A percentile compares a stretch with the other conserved stretches of the same genome.
These are phyloP conservation scores for Pilobolus umbonatus DNA, from an alignment of 192 early-diverging fungal species.

Conservation along the genomic window DNA sequence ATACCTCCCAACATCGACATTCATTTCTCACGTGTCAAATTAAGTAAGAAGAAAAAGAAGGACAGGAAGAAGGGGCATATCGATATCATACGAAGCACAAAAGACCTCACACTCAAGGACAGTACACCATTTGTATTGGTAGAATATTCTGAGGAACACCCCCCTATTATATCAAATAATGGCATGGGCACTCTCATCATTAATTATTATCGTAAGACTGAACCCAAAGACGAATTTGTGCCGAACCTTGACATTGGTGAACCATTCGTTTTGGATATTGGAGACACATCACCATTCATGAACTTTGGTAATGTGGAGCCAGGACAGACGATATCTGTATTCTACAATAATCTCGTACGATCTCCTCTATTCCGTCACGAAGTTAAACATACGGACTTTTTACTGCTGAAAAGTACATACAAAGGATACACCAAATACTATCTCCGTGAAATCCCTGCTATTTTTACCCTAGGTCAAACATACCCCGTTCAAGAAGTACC, in stretches of 20 bases:
- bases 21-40: slow-evolving; percentile 71
- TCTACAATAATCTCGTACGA: slow-evolving; percentile 93
- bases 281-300: slow-evolving; percentile 91
- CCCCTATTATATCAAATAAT: slow-evolving; percentile 83
- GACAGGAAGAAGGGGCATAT: slow-evolving; percentile 63
- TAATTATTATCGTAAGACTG: slow-evolving; percentile 93
- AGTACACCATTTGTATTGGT: slow-evolving; percentile 74
- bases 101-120: slow-evolving; percentile 89
- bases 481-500: slow-evolving; percentile 94
- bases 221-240: slow-evolving; percentile 72
- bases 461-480: slow-evolving; percentile 88
- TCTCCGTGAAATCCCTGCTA: slow-evolving; percentile 73
- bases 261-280: slow-evolving; percentile 78
- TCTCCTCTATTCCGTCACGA: slow-evolving; percentile 86
- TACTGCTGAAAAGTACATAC: slow-evolving; percentile 74
- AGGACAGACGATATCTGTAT: slow-evolving; percentile 81
- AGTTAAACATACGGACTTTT: slow-evolving; percentile 70
- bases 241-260: slow-evolving; percentile 82
- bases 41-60: slow-evolving; percentile 69
- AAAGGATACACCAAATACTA: slow-evolving; percentile 83
- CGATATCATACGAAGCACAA: slow-evolving; percentile 72
- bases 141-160: slow-evolving; percentile 97
- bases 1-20: slow-evolving; percentile 54
- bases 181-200: slow-evolving; percentile 94
- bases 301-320: slow-evolving; percentile 92